Evolutionary conservation across 2,329 filamentous ascomycete species (phyloP), one percentile per base, ranked within the genome.

Genomic region (Claviceps sp.): DNA sequence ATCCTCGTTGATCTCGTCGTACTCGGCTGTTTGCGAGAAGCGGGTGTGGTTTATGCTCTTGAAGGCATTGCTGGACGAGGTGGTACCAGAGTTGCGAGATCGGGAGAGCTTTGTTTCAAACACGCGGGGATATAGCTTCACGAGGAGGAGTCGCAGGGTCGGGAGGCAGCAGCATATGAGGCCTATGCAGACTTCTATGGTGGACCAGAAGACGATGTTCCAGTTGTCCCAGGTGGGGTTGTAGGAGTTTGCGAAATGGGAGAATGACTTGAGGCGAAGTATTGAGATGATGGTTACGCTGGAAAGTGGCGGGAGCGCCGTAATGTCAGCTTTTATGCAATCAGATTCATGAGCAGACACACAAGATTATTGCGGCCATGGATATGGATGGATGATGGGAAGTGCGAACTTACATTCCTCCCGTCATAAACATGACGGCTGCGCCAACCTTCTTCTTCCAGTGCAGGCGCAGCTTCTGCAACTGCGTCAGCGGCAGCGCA

Each of bases 401-500:
- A n/a, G 20, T 46, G 11, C 11, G 3, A 22, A 58, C 60, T 52
- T 52, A 61, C 60, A 68, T 67, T 20, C 61, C 56, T 2, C 71
- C 70, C 22, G 72, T 64, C 9, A 62, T 62, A 54, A 74, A 72
- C 69, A 74, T 72, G 50, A 72, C 52, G 9, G 61, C 56, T 7
- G 72, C 63, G 34, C 66, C 60, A 14, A 68, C 42, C 57, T 70
- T 53, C 38, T 53, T 53, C 48, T 53, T 53, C 52, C 52, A 53
- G 24, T 50, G 48, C 43, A 53, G 48, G 71, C 59, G 70, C 4
- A 53, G 38, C 16, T 43, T 71, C 57, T 67, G 67, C 11, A 75
- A 49, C 37, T 69, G 64, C 5, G 64, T 64, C 9, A 74, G 60
- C 3, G 75, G 73, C 1, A 78, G 57, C 0, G 62, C 64, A 41